Conservation (phyloP, 495 filamentous ascomycete species). For the Entonaema liquescens region DNA sequence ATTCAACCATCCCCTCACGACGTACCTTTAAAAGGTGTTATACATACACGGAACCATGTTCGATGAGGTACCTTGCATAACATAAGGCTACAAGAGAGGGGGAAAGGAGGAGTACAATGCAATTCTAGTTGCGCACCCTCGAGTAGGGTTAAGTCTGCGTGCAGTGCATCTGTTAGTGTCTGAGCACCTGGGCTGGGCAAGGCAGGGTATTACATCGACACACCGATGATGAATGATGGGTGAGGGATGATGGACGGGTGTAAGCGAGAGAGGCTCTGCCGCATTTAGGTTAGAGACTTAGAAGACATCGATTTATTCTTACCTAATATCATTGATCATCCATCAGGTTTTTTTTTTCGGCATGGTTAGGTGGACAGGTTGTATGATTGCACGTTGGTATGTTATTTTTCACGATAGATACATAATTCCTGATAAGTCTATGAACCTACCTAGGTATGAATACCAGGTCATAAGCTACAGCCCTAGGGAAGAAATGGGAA, state of each 20-base stretch:
- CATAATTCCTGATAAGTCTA: constrained; percentile 19
- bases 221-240: too few species aligned
- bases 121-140: not conserved
- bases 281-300: not conserved
- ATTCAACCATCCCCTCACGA: constrained; percentile 28
- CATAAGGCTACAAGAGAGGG: constrained; percentile 35
- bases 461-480: too few species aligned
- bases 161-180: constrained; percentile 3
- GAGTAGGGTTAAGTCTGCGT: not conserved
- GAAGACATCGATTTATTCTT: not conserved
- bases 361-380: not conserved
- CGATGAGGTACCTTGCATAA: constrained; percentile 42
- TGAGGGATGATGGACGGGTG: not conserved
- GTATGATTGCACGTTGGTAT: not conserved
- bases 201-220: not conserved
- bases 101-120: not conserved
- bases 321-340: not conserved
- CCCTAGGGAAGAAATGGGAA: too few species aligned
- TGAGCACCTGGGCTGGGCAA: not conserved
- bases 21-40: constrained; percentile 8
- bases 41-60: constrained; percentile 9
- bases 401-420: constrained; percentile 16
- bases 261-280: constrained; percentile 9
- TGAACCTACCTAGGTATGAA: not conserved
- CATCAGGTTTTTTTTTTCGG: not conserved